Percentiles rank a stretch among this genome's conserved stretches.
These are phyloP conservation scores for Theileria parva DNA, from an alignment of 169 alveolate species.

Conservation along the genomic window DNA sequence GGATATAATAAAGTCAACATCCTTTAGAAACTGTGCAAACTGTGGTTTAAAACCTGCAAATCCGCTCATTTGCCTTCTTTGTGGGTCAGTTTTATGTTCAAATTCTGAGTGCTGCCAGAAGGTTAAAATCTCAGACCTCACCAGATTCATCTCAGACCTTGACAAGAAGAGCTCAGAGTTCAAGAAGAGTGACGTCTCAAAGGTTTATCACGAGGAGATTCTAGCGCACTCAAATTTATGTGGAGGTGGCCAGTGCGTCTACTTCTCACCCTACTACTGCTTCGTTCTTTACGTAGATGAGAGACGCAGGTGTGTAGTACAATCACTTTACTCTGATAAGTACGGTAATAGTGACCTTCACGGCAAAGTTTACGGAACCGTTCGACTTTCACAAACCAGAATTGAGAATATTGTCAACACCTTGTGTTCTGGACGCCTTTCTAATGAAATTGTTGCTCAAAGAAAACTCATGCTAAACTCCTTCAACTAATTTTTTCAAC, in stretches of 20 bases:
- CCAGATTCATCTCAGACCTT: constrained; percentile 15
- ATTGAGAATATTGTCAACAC: constrained; percentile 28
- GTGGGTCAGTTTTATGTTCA: constrained; percentile 53
- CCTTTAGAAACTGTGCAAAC: constrained; percentile 39
- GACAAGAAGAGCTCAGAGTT: constrained; percentile 15
- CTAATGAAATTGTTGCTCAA: constrained; percentile 45
- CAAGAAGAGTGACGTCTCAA: constrained; percentile 7
- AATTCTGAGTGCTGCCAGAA: constrained; percentile 48
- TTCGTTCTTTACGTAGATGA: constrained; percentile 39
- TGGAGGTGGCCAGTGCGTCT: constrained; percentile 64
- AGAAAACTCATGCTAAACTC: background rate
- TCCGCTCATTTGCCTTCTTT: constrained; percentile 62
- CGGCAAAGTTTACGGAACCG: constrained; percentile 53
- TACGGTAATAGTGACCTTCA: constrained; percentile 63
- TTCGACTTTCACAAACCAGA: constrained; percentile 32
- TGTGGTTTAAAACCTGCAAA: constrained; percentile 53
- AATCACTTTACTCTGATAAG: constrained; percentile 48
- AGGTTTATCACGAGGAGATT: constrained; percentile 41
- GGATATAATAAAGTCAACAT: constrained; percentile 32
- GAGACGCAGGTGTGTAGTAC: constrained; percentile 13
- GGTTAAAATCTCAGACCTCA: constrained; percentile 12
- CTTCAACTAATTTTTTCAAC: background rate
- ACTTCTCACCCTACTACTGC: constrained; percentile 62
- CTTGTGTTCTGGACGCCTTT: constrained; percentile 51
- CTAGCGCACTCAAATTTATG: constrained; percentile 40